Evolutionary conservation across 1,284 basidiomycete genomes (phyloP), one percentile per base, ranked within the genome.

Genomic region (Baeospora myosura): DNA sequence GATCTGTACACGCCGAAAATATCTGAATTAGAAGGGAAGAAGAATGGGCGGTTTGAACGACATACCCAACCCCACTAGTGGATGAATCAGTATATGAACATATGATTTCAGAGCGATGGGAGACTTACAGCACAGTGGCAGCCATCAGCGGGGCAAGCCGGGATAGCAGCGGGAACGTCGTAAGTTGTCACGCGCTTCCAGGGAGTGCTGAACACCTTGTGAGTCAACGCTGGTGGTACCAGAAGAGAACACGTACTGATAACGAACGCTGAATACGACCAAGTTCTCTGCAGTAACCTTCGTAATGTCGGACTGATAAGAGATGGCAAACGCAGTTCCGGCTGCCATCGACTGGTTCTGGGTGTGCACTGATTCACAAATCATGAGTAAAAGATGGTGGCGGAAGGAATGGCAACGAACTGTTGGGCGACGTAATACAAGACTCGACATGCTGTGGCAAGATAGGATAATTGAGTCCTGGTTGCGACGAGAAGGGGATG

Each of bases 111-210:
- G n/a, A n/a, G n/a, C 18, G 14, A 37, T 11, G 30, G 18, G 14
- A 16, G 0, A 63, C 69, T 56, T 46, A 72, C 69, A 49, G 64
- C 64, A 55, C 71, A 73, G 32, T 64, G 71, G 42, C 72, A 74
- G 3, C 72, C 72, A 20, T 52, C 69, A 5, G 54, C 42, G 33
- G 71, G 70, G 50, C 71, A 73, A 8, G 66, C 58, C 33, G 71
- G 72, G 52, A 73, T 54, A 12, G 55, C 61, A 12, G 63, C 58
- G n/a, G 71, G 72, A 16, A 74, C 70, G 16, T 66, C 56, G 48
- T 72, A 74, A 7, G 52, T 56, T 3, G 65, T 56, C 2, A 68
- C 21, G 22, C 71, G 65, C 50, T 65, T 68, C 68, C 68, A 74
- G 3, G 72, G 72, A 3, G 72, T 72, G 48, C 69, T 71, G 17